phyloP scores from a whole-genome alignment of 352 stramenopile genomes.

The Phytophthora brassicae region DNA sequence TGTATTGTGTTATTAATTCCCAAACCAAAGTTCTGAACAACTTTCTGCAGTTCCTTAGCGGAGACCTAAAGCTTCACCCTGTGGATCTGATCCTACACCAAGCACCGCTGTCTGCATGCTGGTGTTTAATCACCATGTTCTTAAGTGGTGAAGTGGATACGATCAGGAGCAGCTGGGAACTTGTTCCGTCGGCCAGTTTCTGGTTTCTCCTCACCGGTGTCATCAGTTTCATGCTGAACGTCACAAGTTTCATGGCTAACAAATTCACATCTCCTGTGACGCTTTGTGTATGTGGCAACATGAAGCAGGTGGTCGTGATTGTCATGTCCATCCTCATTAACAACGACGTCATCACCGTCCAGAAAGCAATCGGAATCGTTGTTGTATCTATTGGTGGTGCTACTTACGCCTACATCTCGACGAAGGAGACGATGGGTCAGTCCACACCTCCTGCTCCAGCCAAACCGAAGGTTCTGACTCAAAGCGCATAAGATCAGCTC shows the following conservation, averaged over 20 bases:
- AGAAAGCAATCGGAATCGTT: slow-evolving; percentile 70
- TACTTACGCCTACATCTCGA: slow-evolving; percentile 81
- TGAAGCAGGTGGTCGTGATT: slow-evolving; percentile 93
- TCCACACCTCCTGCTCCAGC: slow-evolving; percentile 39
- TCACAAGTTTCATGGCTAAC: slow-evolving; percentile 94
- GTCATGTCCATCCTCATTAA: slow-evolving; percentile 80
- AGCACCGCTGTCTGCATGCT: slow-evolving; percentile 90
- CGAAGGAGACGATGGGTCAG: slow-evolving; percentile 66
- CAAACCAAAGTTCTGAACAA: no score
- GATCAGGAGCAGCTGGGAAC: slow-evolving; percentile 66
- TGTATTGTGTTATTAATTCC: no score
- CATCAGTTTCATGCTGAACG: slow-evolving; percentile 93
- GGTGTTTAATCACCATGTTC: slow-evolving; percentile 86
- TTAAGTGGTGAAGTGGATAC: slow-evolving; percentile 73
- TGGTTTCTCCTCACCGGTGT: slow-evolving; percentile 89
- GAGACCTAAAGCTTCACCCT: slow-evolving; percentile 92
- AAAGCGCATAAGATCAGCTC: slow-evolving; percentile 19
- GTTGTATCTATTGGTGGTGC: slow-evolving; percentile 67
- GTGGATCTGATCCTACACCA: slow-evolving; percentile 93
- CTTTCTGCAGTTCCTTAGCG: slow-evolving; percentile 89
- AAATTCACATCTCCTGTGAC: slow-evolving; percentile 95
- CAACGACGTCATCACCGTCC: slow-evolving; percentile 63
- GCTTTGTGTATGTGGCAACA: slow-evolving; percentile 92
- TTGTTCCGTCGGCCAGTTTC: slow-evolving; percentile 51
- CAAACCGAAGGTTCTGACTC: slow-evolving; percentile 27